A percentile compares a stretch with the other conserved stretches of the same genome.
These are phyloP conservation scores for Rhodotorula sp. DNA, from an alignment of 1,284 basidiomycete species.

Conservation along the genomic window DNA sequence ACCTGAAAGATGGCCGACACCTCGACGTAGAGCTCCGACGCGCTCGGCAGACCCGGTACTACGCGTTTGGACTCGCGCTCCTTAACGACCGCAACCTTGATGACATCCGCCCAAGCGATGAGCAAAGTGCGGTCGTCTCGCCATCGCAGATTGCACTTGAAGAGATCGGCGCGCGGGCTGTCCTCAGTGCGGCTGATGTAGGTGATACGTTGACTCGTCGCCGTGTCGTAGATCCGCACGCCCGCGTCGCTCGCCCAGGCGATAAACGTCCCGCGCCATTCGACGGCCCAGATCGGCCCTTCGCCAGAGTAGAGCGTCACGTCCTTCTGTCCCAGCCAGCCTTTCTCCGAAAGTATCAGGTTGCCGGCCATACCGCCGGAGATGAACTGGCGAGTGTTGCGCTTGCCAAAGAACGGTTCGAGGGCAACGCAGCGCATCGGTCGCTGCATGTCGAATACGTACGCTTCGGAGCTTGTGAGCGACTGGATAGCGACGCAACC, in stretches of 20 bases:
- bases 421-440: conserved; percentile 87
- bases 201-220: conserved; percentile 74
- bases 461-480: conserved; percentile 73
- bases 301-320: conserved; percentile 81
- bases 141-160: conserved; percentile 89
- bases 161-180: conserved; percentile 85
- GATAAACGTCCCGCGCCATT: conserved; percentile 82
- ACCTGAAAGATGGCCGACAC: conserved; percentile 88
- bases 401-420: conserved; percentile 85
- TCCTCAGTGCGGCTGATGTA: conserved; percentile 78
- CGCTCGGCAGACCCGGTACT: conserved; percentile 27
- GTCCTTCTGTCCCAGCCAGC: conserved; percentile 94
- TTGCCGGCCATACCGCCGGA: conserved; percentile 91
- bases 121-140: conserved; percentile 85
- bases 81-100: conserved; percentile 68
- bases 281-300: conserved; percentile 88
- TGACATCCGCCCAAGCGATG: conserved; percentile 90
- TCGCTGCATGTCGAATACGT: conserved; percentile 86
- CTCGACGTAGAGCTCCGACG: conserved; percentile 58
- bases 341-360: conserved; percentile 84
- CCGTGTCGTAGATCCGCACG: conserved; percentile 88
- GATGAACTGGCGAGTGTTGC: conserved; percentile 77
- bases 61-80: conserved; percentile 33
- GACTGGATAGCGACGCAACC: conserved; percentile 89
- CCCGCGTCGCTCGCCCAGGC: conserved; percentile 98